Base-by-base conservation (phyloP, 73 alveolate species). In the Paramecium biaurelia region DNA sequence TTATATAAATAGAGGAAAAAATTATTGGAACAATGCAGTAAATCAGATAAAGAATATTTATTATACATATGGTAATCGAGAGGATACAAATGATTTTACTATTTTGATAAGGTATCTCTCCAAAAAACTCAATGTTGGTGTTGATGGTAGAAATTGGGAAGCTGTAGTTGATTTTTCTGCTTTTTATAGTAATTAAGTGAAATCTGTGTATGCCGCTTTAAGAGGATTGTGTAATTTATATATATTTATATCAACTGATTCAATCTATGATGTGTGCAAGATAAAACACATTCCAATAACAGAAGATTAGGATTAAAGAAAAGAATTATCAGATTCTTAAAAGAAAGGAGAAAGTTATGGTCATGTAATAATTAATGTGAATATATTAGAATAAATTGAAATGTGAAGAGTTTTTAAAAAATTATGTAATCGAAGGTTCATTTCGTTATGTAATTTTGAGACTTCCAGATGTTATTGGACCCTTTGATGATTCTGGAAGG, bases 401-500 rank as follows among this genome's bases (percentile, higher is more conserved):
- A 70, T 89, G 94, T 26, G 94, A 89, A 37, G 94, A 89, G 56
- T 89, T 23, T 70, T 58, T 89, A 43, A 18, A 58, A 43, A 59
- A 86, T 63, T 86, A 86, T 67, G 70, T 63, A 23, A 34, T 45
- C 6, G 63, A 34, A 43, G 85, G 63, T 41, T 24, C 67, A 42
- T 89, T 89, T 28, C 67, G 88, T 23, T 89, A 41, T 89, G 49
- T 93, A 0, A 68, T 90, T 26, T 56, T 96, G 35, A 59, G 98
- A 76, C 88, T 96, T 7, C 97, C 98, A 5, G 98, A 96, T 85
- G 98, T 96, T 10, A 70, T 96, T 9, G 98, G 98, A 1, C 97
- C 97, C 15, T 96, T 32, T 94, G 98, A 96, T 85, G 98, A 96
- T 59, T 92, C 97, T 26, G 92, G 86, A 10, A 92, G 98, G 28